These are phyloP conservation scores for Ulmus americana DNA, from an alignment of 331 rosid species.

Conservation along the genomic window DNA sequence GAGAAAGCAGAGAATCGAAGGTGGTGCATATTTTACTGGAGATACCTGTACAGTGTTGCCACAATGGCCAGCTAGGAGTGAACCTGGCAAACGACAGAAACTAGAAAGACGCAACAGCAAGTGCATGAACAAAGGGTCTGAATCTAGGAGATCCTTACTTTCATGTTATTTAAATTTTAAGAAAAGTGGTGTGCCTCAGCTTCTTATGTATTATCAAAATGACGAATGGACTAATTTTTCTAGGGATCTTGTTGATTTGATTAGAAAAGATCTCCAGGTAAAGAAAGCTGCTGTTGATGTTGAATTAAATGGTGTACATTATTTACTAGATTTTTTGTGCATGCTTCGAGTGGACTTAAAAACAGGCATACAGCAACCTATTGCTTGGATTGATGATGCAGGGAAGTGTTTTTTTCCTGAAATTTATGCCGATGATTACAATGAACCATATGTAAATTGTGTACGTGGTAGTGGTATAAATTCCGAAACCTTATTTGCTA, in stretches of 20 bases:
- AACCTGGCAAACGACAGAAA: constrained; percentile 42
- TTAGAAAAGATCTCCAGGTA: constrained; percentile 45
- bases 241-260: constrained; percentile 37
- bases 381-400: constrained; percentile 84
- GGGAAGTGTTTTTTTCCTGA: constrained; percentile 80
- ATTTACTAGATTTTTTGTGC: constrained; percentile 62
- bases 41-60: constrained; percentile 26
- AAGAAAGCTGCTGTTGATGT: constrained; percentile 65
- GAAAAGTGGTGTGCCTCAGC: constrained; percentile 56
- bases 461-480: background rate
- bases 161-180: constrained; percentile 49
- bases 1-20: constrained; percentile 41
- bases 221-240: constrained; percentile 65
- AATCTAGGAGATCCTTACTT: constrained; percentile 30
- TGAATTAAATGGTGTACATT: constrained; percentile 37
- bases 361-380: constrained; percentile 50
- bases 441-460: background rate
- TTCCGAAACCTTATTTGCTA: background rate
- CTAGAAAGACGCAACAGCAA: constrained; percentile 31
- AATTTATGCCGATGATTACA: constrained; percentile 20
- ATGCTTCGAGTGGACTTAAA: constrained; percentile 60
- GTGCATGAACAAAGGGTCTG: constrained; percentile 26
- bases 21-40: constrained; percentile 36
- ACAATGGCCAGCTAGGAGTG: constrained; percentile 24
- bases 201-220: constrained; percentile 52